Conservation (phyloP, 2,329 filamentous ascomycete genomes). For the Exophiala sp. region DNA sequence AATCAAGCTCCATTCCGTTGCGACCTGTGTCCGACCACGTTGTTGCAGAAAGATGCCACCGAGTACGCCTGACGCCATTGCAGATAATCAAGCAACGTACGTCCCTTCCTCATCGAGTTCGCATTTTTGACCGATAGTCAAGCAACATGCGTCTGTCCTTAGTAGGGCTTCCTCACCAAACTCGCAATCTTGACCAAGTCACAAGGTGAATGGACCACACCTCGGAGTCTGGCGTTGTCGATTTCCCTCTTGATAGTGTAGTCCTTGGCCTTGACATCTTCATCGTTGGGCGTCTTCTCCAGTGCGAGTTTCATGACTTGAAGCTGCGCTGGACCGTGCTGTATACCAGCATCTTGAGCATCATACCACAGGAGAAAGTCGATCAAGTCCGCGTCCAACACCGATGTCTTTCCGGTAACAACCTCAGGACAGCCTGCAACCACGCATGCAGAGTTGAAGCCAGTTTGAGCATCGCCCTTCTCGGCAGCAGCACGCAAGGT, state of each 20-base stretch:
- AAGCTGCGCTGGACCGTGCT: background rate
- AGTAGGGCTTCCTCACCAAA: slow-evolving; percentile 21
- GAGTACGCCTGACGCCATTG: too few relatives aligned
- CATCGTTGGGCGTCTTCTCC: slow-evolving; percentile 14
- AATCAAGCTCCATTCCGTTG: too few relatives aligned
- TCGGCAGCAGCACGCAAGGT: slow-evolving; percentile 12
- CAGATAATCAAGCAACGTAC: too few relatives aligned
- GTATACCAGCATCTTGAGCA: slow-evolving; percentile 9
- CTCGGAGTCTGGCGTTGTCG: background rate
- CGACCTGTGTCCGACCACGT: too few relatives aligned
- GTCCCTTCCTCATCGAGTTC: too few relatives aligned
- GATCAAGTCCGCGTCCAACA: slow-evolving; percentile 17
- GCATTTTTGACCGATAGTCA: background rate
- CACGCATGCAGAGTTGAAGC: slow-evolving; percentile 19
- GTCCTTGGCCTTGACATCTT: slow-evolving; percentile 13
- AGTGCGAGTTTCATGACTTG: slow-evolving; percentile 11
- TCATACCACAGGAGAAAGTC: slow-evolving; percentile 23
- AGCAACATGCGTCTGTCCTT: background rate
- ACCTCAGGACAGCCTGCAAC: slow-evolving; percentile 9
- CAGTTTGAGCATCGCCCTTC: slow-evolving; percentile 10
- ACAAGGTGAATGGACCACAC: background rate
- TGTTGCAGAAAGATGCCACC: background rate
- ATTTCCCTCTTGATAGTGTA: background rate
- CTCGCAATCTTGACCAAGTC: slow-evolving; percentile 19
- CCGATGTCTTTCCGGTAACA: slow-evolving; percentile 21